Evolutionary conservation across 2,329 filamentous ascomycete genomes (phyloP), one percentile per base, ranked within the genome.

Genomic region (Metarhizium album): DNA sequence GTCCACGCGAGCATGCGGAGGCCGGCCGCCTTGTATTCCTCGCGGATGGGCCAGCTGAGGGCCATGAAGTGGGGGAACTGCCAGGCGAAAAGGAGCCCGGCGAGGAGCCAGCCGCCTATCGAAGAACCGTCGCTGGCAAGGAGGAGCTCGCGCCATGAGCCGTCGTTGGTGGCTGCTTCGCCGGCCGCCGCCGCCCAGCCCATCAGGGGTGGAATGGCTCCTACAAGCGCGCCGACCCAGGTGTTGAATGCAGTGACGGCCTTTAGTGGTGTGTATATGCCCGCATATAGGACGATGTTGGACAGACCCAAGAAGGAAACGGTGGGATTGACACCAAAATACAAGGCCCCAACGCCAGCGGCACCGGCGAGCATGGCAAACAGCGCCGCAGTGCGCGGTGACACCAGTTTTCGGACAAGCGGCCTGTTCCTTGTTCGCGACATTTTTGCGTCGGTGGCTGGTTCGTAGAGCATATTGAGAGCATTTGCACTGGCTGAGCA

Each of bases 61-160:
- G 90, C 86, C 77, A 96, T 97, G 73, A 98, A 98, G 70, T 98
- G 93, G 3, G 93, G 90, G 63, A 98, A 97, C 64, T 98, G 91
- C 93, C 93, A 98, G 13, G 90, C 86, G 58, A 95, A 95, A 4
- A 98, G 74, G 6, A 97, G 71, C 0, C 78, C 82, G 1, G 88
- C 91, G 14, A 96, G 73, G 1, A 97, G 71, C 93, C 93, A 98
- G 3, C 91, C 93, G 4, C 93, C 93, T 11, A 82, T 70, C 24
- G 66, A 81, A 61, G 65, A 83, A 64, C 61, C 87, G 57, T 80
- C 78, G 13, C 63, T 60, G 1, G 76, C 84, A 51, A 94, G 79
- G 0, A 95, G 73, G 38, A 95, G 76, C 62, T 93, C 88, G 46
- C 78, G 75, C 83, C 86, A 93, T 11, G 81, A 84, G 29, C 86